phyloP scores from a whole-genome alignment of 2,329 filamentous ascomycete species.

The Byssothecium circinans region DNA sequence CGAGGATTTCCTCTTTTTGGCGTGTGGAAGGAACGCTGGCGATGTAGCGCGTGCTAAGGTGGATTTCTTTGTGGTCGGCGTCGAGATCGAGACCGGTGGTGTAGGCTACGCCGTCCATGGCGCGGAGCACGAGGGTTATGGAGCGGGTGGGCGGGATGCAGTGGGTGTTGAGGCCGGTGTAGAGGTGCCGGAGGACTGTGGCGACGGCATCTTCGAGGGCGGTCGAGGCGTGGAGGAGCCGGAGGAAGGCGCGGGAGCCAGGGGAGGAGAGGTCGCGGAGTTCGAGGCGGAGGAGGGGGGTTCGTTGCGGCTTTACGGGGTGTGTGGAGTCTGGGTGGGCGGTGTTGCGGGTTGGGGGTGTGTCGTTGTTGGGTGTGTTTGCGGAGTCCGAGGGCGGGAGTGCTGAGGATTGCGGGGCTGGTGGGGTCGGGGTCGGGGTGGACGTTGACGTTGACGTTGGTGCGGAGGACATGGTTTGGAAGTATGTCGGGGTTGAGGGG shows the following conservation, averaged over 20 bases:
- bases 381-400: conserved; percentile 21
- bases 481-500: conserved; percentile 33
- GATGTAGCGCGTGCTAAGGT: conserved; percentile 80
- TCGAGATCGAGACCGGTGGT: conserved; percentile 80
- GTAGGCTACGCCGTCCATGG: conserved; percentile 85
- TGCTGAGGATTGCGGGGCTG: conserved; percentile 33
- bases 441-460: too few relatives aligned
- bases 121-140: conserved; percentile 77
- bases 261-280: conserved; percentile 55
- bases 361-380: background rate
- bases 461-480: conserved; percentile 41
- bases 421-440: conserved; percentile 17
- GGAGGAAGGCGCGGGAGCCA: conserved; percentile 69
- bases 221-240: conserved; percentile 61
- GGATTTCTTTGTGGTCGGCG: conserved; percentile 87
- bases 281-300: conserved; percentile 51
- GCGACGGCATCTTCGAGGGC: conserved; percentile 65
- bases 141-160: conserved; percentile 70
- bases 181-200: conserved; percentile 73
- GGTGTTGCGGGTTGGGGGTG: background rate
- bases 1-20: conserved; percentile 66
- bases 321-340: conserved; percentile 4
- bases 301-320: conserved; percentile 33
- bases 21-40: conserved; percentile 38
- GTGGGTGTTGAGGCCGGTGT: conserved; percentile 46